These are phyloP conservation scores for Globisporangium cystogenes DNA, from an alignment of 352 stramenopile genomes.

Conservation along the genomic window DNA sequence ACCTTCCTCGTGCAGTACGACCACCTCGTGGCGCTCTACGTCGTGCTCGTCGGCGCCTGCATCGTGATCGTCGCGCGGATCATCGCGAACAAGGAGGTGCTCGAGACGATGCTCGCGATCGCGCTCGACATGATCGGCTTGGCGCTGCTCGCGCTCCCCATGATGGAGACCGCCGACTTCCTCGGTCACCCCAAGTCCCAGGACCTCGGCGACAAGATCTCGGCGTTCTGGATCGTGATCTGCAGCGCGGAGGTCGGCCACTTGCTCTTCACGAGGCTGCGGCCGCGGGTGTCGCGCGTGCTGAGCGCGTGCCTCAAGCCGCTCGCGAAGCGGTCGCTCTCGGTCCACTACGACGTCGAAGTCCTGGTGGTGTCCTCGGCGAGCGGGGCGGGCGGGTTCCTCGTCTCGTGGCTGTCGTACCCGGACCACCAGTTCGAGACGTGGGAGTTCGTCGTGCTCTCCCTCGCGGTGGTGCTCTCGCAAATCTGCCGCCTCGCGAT, in stretches of 20 bases:
- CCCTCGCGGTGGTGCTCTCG: constrained; percentile 24
- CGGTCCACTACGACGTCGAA: not conserved
- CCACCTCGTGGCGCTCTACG: constrained; percentile 37
- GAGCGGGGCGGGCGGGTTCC: constrained; percentile 12
- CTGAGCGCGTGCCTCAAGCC: not conserved
- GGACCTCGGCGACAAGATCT: constrained; percentile 27
- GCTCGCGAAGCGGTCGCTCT: not conserved
- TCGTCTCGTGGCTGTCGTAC: constrained; percentile 19
- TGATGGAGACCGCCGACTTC: constrained; percentile 59
- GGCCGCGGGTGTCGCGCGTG: not conserved
- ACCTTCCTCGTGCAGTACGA: constrained; percentile 51
- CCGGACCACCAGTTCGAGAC: constrained; percentile 13
- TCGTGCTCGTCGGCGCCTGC: constrained; percentile 38
- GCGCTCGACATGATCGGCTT: constrained; percentile 48
- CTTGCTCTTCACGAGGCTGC: constrained; percentile 17
- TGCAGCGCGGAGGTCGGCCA: constrained; percentile 25
- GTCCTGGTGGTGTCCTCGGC: constrained; percentile 20
- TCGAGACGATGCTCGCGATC: constrained; percentile 48
- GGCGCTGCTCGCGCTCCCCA: constrained; percentile 47
- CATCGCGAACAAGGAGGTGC: constrained; percentile 43
- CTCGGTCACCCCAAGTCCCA: constrained; percentile 34
- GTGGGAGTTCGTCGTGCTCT: constrained; percentile 31
- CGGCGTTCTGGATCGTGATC: constrained; percentile 45
- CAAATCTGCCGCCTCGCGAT: constrained; percentile 32
- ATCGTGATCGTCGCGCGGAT: constrained; percentile 54